Evolutionary conservation across 768 basidiomycete species (phyloP).

Genomic region (Trametes gibbosa): DNA sequence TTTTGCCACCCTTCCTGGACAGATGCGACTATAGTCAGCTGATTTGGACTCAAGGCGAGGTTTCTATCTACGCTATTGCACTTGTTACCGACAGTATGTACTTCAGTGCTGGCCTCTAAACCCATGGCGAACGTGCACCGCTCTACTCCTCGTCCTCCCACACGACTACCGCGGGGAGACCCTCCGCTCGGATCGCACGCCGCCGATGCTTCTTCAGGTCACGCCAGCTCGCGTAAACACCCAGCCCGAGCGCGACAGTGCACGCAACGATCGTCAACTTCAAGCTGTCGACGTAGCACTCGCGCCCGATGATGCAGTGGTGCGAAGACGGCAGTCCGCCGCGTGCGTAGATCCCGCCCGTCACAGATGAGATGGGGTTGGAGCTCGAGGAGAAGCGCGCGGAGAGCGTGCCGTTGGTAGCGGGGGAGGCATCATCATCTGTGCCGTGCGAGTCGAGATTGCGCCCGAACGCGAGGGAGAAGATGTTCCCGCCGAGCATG

Average conservation of each 20-base stretch:
- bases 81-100: not conserved
- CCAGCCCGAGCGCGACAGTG: conserved; percentile 42
- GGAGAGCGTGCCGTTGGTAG: not conserved
- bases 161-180: conserved; percentile 15
- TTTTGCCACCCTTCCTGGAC: too few species aligned
- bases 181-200: conserved; percentile 2
- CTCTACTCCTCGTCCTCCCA: conserved; percentile 24
- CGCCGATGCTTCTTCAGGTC: conserved; percentile 31
- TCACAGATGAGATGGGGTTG: conserved; percentile 9
- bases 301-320: conserved; percentile 54
- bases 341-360: not conserved
- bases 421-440: conserved; percentile 1
- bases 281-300: conserved; percentile 60
- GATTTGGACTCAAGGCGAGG: too few species aligned
- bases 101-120: too few species aligned
- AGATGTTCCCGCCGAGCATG: conserved; percentile 75
- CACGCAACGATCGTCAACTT: conserved; percentile 49
- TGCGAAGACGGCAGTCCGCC: conserved; percentile 30
- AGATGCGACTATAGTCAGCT: too few species aligned
- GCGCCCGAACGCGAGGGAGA: conserved; percentile 79
- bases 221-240: conserved; percentile 50
- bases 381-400: conserved; percentile 7
- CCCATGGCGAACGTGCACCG: not conserved
- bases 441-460: conserved; percentile 72
- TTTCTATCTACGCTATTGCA: too few species aligned